phyloP scores from a whole-genome alignment of 176 grass and related monocot genomes.

The Dendrocalamus sinicus region DNA sequence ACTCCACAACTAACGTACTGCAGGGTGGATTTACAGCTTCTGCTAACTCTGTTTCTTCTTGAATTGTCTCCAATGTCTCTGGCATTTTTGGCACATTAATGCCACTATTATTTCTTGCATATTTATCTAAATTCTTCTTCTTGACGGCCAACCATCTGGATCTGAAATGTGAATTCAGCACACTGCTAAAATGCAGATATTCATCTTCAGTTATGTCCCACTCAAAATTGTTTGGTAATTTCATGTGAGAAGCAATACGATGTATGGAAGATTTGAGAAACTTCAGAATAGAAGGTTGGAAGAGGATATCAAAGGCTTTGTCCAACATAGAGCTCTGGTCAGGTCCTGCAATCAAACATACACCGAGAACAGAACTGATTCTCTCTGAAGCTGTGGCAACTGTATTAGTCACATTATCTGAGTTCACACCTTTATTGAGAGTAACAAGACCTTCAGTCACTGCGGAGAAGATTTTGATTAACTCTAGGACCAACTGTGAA shows the following conservation, averaged over 20 bases:
- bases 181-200: constrained; percentile 67
- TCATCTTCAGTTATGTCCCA: constrained; percentile 81
- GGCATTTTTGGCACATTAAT: constrained; percentile 33
- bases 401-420: constrained; percentile 38
- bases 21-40: constrained; percentile 51
- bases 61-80: constrained; percentile 73
- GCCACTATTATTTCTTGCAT: constrained; percentile 39
- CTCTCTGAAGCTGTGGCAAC: constrained; percentile 50
- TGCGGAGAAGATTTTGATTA: constrained; percentile 62
- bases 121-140: constrained; percentile 64
- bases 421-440: constrained; percentile 27
- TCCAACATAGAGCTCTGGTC: constrained; percentile 63
- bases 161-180: constrained; percentile 78
- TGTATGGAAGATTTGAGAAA: constrained; percentile 70
- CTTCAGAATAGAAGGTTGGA: constrained; percentile 72
- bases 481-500: constrained; percentile 69
- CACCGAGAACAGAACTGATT: constrained; percentile 69
- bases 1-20: constrained; percentile 63
- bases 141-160: constrained; percentile 81
- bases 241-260: constrained; percentile 46
- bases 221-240: constrained; percentile 53
- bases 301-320: constrained; percentile 65
- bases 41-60: constrained; percentile 72
- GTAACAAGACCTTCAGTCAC: constrained; percentile 18
- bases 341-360: constrained; percentile 77